Base-by-base conservation (phyloP, 768 basidiomycete species). In the Suillus occidentalis region DNA sequence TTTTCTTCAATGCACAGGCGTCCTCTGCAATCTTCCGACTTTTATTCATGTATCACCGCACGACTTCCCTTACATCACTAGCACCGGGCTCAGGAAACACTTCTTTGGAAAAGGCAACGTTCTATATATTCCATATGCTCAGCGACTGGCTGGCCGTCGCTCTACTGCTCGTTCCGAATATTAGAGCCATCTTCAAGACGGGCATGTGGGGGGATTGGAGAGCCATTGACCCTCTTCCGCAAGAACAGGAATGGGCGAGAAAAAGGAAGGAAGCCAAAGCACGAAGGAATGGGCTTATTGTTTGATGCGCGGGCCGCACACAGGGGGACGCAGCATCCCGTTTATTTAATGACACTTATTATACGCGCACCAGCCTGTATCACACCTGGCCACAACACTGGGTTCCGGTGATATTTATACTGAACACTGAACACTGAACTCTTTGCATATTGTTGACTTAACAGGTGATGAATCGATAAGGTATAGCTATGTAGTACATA, bases 51-150 rank as follows among this genome's bases (percentile, higher is more conserved):
- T 69, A 72, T 43, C 65, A 76, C 61, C 70, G 52, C 47, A 78
- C 76, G 2, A 72, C 71, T 8, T 79, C 80, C 2, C 69, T 81
- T n/a, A 65, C 64, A 2, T 80, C 75, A 0, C 65, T 37, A 6
- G 72, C 67, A 13, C 74, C 77, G 18, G 70, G 69, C 20, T 72
- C 77, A 0, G 71, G 78, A n/a, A 80, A 81, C 67, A 76, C 73
- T 16, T 60, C 71, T 3, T 60, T 61, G 16, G 78, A 75, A 28
- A 83, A 83, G 69, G 76, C 76, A 1, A 64, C 69, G 0, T 83
- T 84, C 67, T 84, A 84, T 64, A 67, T 82, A 14, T 78, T 82
- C 63, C 82, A 83, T 61, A 72, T 79, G n/a, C 68, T 83, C 4
- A 82, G 81, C 2, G 82, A 83, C 65, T 83, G 80, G 80, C 43